Conservation (phyloP, 306 rosid genomes). For the Pyrus pyrifolia region DNA sequence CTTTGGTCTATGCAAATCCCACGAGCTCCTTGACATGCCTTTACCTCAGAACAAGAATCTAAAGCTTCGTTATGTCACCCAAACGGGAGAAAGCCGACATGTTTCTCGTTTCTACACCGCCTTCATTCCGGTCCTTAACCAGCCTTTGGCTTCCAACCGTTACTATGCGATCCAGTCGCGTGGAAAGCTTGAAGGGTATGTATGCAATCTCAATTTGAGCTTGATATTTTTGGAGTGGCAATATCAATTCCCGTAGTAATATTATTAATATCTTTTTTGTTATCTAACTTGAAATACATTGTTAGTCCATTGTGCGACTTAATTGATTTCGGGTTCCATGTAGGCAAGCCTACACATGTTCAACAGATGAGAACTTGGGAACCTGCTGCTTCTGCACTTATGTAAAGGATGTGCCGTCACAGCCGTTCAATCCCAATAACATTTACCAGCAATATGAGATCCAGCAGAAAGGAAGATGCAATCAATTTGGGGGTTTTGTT, state of each 20-base stretch:
- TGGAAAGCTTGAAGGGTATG: slow-evolving; percentile 52
- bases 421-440: slow-evolving; percentile 29
- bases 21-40: slow-evolving; percentile 33
- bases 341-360: slow-evolving; percentile 42
- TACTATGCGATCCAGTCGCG: slow-evolving; percentile 39
- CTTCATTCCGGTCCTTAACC: slow-evolving; percentile 59
- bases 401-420: slow-evolving; percentile 17
- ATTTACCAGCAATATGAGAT: slow-evolving; percentile 23
- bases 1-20: slow-evolving; percentile 35
- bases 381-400: slow-evolving; percentile 33
- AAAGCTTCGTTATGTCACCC: slow-evolving; percentile 31
- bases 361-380: slow-evolving; percentile 33
- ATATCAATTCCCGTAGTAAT: too few species aligned
- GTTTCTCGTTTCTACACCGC: slow-evolving; percentile 26
- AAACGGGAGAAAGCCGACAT: neutral
- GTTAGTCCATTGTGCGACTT: too few species aligned
- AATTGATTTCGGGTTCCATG: neutral
- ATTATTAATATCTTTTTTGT: too few species aligned
- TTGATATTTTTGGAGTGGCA: too few species aligned
- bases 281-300: too few species aligned
- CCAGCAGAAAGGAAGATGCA: neutral
- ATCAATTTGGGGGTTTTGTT: slow-evolving; percentile 9
- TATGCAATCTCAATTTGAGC: too few species aligned
- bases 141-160: slow-evolving; percentile 49
- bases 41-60: slow-evolving; percentile 57